Conservation (phyloP, 2,329 filamentous ascomycete genomes). For the Verticillium longisporum region DNA sequence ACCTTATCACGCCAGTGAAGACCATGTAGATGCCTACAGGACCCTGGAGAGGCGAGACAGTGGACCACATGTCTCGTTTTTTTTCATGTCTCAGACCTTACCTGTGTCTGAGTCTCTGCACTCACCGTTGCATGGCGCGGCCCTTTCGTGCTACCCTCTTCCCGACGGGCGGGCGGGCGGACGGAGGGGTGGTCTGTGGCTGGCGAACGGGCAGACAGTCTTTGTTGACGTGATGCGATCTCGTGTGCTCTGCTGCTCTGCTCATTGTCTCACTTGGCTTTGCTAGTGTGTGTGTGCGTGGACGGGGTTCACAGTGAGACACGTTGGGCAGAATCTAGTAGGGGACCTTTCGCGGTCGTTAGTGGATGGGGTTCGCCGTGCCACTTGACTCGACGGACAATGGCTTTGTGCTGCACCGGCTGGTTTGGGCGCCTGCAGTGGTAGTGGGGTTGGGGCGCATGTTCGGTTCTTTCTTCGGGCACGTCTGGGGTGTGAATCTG, state of each 20-base stretch:
- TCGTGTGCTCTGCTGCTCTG: background rate
- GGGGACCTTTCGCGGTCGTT: background rate
- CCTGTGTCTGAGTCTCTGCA: no score
- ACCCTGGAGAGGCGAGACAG: constrained; percentile 2
- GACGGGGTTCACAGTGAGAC: background rate
- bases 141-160: background rate
- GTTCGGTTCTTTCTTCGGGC: no score
- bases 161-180: background rate
- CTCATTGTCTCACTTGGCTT: background rate
- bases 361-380: background rate
- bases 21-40: constrained; percentile 1
- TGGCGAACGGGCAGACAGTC: no score
- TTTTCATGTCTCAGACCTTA: constrained; percentile 4
- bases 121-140: background rate
- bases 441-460: background rate
- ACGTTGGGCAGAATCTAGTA: background rate
- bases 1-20: background rate
- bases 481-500: no score
- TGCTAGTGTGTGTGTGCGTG: background rate
- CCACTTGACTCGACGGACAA: background rate
- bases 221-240: constrained; percentile 3
- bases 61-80: background rate
- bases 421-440: background rate
- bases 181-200: no score
- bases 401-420: background rate